These are phyloP conservation scores for Alloteropsis semialata DNA, from an alignment of 176 grass and related monocot species.

Conservation along the genomic window DNA sequence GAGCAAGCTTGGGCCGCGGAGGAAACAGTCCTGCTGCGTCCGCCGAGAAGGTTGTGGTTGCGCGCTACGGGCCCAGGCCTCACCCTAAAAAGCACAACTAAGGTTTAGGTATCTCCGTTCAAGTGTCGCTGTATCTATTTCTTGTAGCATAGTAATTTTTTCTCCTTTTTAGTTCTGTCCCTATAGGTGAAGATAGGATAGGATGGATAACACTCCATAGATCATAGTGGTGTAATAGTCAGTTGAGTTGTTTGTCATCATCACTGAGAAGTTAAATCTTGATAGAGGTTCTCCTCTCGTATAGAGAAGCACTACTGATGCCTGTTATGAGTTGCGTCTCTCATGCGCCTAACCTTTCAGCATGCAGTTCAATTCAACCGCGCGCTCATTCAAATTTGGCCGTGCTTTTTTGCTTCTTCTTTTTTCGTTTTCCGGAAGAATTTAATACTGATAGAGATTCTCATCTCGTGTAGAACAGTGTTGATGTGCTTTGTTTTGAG, in stretches of 20 bases:
- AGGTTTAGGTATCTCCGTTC: neutral
- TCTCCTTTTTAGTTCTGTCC: constrained; percentile 7
- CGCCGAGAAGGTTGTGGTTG: constrained; percentile 18
- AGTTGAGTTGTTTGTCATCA: neutral
- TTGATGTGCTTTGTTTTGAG: no score
- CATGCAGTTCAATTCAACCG: no score
- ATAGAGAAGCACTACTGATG: no score
- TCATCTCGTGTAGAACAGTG: no score
- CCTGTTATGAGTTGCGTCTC: no score
- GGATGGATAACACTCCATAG: constrained; percentile 3
- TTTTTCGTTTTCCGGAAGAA: no score
- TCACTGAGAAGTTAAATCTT: constrained; percentile 6
- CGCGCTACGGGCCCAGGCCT: constrained; percentile 37
- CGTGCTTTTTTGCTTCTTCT: no score
- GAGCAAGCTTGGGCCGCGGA: neutral
- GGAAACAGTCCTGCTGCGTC: neutral
- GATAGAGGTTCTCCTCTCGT: neutral
- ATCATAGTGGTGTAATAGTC: constrained; percentile 15
- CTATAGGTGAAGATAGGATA: constrained; percentile 27
- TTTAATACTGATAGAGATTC: no score
- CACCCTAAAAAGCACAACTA: constrained; percentile 75
- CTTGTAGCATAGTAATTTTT: constrained; percentile 8
- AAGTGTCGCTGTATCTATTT: constrained; percentile 22
- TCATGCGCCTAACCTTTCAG: no score
- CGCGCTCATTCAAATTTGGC: no score